Percentiles rank a stretch among this genome's conserved stretches.
Evolutionary conservation across 257 asterid genomes (phyloP).

Genomic region (Leptodermis oblonga): DNA sequence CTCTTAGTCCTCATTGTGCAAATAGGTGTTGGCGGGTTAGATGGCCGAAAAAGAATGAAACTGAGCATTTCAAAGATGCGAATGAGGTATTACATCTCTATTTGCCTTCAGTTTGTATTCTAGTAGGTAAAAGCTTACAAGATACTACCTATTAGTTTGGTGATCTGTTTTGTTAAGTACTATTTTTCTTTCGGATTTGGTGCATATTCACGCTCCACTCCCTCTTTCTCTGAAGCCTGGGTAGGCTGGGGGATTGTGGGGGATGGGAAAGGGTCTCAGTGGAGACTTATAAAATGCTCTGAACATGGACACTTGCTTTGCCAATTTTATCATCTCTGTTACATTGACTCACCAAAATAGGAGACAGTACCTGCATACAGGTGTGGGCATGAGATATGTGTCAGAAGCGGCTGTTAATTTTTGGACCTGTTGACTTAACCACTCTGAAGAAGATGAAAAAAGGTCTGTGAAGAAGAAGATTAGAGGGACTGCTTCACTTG

Average conservation of each 20-base stretch:
- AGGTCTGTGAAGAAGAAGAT: no score
- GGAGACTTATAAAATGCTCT: neutral
- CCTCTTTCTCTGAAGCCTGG: neutral
- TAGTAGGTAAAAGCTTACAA: neutral
- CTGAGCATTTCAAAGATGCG: constrained; percentile 76
- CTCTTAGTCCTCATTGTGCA: constrained; percentile 20
- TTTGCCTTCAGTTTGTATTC: constrained; percentile 2
- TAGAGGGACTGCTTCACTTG: no score
- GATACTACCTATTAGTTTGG: neutral
- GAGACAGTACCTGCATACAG: no score
- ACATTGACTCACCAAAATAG: no score
- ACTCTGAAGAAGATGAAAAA: no score
- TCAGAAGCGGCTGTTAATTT: no score
- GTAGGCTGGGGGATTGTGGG: neutral
- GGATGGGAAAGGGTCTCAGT: neutral
- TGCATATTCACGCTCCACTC: neutral
- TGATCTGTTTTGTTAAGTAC: neutral
- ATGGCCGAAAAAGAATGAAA: constrained; percentile 82
- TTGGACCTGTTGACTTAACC: no score
- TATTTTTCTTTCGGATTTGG: neutral
- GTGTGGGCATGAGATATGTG: no score
- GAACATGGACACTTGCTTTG: no score
- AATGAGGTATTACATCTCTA: constrained; percentile 61
- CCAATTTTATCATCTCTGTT: neutral
- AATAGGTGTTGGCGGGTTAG: constrained; percentile 94